Base-by-base conservation (phyloP, 305 asterid species). In the Fraxinus nigra region DNA sequence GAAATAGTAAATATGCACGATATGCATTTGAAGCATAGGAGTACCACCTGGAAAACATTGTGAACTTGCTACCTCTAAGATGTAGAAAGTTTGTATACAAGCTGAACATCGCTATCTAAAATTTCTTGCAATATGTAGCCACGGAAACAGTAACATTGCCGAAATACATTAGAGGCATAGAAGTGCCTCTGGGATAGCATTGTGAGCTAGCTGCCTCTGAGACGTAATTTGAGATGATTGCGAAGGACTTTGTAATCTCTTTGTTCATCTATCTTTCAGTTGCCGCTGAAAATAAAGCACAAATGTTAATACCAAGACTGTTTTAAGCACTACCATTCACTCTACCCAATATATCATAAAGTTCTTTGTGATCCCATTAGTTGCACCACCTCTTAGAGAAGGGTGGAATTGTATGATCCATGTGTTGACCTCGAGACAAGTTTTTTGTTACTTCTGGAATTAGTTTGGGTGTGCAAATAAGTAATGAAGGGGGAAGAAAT, bases 201-300 rank as follows among this genome's bases (percentile, higher is more conserved):
- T 59, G 67, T 34, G 76, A 80, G 69, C 32, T 5, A 8, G 78
- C 48, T 70, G 43, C 76, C 79, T 80, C 79, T 3, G 51, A 30
- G 59, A 20, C 38, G 72, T 24, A 81, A 72, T 77, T 75, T 26
- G 76, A 79, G 40, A 72, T 26, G 61, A 72, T 81, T 33, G 54
- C 78, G 3, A 37, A 76, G 82, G 67, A 61, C 65, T 63, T 80
- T 86, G 82, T 84, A 70, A 37, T 59, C 82, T 72, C 82, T 59
- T 76, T 28, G 79, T 77, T 92, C 90, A 92, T 85, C 97, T 85
- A 81, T 92, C 95, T 85, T 89, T 92, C 88, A 91, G 87, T 90
- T 90, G 95, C 77, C 97, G 94, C 97, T 90, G 91, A 78, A 81
- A 61, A 85, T 76, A 74, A 79, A 81, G 59, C 4, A 38, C 37